A percentile compares a stretch with the other conserved stretches of the same genome.
These are phyloP conservation scores for Sarocladium oryzae DNA, from an alignment of 2,329 filamentous ascomycete genomes.

Conservation along the genomic window DNA sequence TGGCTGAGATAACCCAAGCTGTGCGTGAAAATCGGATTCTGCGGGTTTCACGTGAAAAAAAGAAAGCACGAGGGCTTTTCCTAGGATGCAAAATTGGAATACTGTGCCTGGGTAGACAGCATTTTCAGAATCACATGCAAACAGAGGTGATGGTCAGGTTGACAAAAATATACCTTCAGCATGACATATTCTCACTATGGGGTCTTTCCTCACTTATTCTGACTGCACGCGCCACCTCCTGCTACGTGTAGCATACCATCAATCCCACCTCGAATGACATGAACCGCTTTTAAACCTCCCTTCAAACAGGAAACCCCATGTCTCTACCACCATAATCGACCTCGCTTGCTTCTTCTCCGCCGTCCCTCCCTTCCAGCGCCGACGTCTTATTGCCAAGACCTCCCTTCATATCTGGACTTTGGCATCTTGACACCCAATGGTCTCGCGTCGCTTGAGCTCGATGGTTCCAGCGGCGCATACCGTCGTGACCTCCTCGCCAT, in stretches of 20 bases:
- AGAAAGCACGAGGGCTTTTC: too few relatives aligned
- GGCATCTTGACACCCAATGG: constrained; percentile 4
- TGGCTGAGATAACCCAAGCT: too few relatives aligned
- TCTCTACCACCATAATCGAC: not conserved
- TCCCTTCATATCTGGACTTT: not conserved
- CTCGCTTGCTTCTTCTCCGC: not conserved
- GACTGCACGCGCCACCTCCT: not conserved
- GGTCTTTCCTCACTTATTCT: not conserved
- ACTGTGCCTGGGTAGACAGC: not conserved
- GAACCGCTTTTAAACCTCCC: not conserved
- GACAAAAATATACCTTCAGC: not conserved
- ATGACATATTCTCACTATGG: not conserved
- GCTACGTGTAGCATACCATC: not conserved
- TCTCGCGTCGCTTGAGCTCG: constrained; percentile 15
- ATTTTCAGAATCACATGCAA: too few relatives aligned
- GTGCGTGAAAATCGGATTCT: too few relatives aligned
- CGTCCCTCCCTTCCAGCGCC: not conserved
- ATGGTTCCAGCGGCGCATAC: constrained; percentile 17
- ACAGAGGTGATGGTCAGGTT: too few relatives aligned
- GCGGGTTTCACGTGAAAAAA: too few relatives aligned
- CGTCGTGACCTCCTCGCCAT: constrained; percentile 29
- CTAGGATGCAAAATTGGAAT: not conserved
- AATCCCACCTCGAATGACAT: not conserved
- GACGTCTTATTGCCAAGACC: not conserved
- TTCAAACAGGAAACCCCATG: not conserved